Conservation (phyloP, 2,329 filamentous ascomycete genomes). For the Fusarium sulawesiense region DNA sequence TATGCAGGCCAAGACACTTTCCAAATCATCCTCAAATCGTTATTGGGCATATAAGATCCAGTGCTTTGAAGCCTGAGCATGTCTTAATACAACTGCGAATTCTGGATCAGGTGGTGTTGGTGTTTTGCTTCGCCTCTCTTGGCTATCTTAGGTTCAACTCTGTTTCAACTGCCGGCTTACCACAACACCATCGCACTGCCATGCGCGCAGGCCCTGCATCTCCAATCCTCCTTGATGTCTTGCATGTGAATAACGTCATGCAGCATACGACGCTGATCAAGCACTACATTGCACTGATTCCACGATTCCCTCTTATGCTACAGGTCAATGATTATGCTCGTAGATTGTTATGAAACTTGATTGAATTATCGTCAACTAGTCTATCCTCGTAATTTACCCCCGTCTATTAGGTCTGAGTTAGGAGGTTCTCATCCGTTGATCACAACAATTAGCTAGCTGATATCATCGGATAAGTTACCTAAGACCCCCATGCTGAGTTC, state of each 20-base stretch:
- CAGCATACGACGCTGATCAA: not conserved
- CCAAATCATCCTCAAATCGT: not conserved
- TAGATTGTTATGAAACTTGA: not conserved
- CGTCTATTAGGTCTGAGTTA: not conserved
- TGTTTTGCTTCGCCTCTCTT: not conserved
- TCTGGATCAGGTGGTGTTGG: not conserved
- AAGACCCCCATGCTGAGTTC: conserved; percentile 17
- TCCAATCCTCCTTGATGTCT: not conserved
- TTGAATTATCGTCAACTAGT: not conserved
- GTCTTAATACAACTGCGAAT: not conserved
- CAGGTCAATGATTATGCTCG: not conserved
- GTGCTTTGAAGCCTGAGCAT: not conserved
- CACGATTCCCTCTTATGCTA: not conserved
- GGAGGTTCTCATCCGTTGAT: not conserved
- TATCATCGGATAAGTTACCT: conserved; percentile 22
- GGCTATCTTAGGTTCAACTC: conserved; percentile 1
- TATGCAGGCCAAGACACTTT: not conserved
- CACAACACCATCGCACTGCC: not conserved
- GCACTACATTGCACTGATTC: not conserved
- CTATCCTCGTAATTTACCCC: not conserved
- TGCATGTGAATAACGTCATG: conserved; percentile 10
- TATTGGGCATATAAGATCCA: not conserved
- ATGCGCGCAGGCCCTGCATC: not conserved
- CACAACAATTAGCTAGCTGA: not conserved
- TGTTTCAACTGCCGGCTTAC: conserved; percentile 20